phyloP scores from a whole-genome alignment of 75 land plant genomes.

The Sequoiadendron giganteum region DNA sequence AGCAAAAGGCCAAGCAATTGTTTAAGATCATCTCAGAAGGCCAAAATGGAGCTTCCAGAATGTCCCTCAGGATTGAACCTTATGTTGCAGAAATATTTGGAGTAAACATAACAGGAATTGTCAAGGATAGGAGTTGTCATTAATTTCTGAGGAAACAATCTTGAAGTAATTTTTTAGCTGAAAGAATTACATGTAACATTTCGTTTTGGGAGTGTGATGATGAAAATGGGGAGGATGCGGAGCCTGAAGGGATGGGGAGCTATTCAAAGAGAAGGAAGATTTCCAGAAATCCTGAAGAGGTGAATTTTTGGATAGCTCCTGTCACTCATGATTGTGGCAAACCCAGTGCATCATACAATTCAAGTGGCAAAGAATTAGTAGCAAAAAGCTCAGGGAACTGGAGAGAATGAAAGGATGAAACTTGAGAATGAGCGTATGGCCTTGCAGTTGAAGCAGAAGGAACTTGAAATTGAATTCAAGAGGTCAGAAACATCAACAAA shows the following conservation, averaged over 20 bases:
- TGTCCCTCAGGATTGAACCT: slow-evolving; percentile 30
- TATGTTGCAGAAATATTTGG: no score
- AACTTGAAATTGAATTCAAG: slow-evolving; percentile 39
- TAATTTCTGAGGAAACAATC: no score
- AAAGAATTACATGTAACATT: no score
- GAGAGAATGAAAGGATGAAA: slow-evolving; percentile 53
- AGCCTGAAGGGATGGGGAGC: slow-evolving; percentile 11
- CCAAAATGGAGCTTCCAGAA: slow-evolving; percentile 24
- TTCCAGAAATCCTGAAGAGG: slow-evolving; percentile 13
- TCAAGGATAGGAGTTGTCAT: no score
- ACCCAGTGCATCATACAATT: slow-evolving; percentile 8
- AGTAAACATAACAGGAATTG: no score
- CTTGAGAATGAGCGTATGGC: slow-evolving; percentile 68
- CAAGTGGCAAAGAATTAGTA: slow-evolving; percentile 56
- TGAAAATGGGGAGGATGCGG: slow-evolving; percentile 20
- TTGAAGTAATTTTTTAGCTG: no score
- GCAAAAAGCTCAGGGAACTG: slow-evolving; percentile 68
- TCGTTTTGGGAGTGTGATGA: no score
- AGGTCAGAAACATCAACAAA: slow-evolving; percentile 25
- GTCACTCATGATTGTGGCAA: slow-evolving; percentile 16
- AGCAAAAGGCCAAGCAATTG: slow-evolving; percentile 35
- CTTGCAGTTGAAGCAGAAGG: slow-evolving; percentile 51
- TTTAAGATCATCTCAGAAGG: slow-evolving; percentile 34
- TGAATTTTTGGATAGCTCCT: slow-evolving; percentile 14
- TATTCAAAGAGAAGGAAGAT: slow-evolving; percentile 19